Percentiles rank a stretch among this genome's conserved stretches.
phyloP scores from a whole-genome alignment of 2,329 filamentous ascomycete species.

The Ilyonectria destructans region DNA sequence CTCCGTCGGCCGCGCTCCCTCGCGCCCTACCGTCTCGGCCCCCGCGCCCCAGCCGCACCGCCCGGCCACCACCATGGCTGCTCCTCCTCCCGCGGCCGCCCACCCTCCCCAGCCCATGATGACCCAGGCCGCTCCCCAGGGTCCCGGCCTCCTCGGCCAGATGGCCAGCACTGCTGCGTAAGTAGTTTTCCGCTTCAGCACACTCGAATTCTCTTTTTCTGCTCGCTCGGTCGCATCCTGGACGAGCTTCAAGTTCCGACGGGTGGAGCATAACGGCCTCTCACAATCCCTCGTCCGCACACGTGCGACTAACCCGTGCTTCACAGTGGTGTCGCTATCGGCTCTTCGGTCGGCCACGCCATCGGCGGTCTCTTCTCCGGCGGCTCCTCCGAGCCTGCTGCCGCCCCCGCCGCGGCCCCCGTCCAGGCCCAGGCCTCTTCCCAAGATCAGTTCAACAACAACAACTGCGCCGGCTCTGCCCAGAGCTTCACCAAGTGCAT shows the following conservation, averaged over 20 bases:
- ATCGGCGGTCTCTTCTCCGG: slow-evolving; percentile 91
- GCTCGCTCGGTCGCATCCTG: not conserved
- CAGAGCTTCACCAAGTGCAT: slow-evolving; percentile 94
- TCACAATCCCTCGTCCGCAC: slow-evolving; percentile 22
- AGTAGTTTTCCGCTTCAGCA: slow-evolving; percentile 59
- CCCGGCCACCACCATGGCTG: slow-evolving; percentile 79
- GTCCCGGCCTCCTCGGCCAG: slow-evolving; percentile 92
- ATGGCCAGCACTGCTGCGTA: slow-evolving; percentile 99
- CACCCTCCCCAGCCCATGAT: slow-evolving; percentile 38
- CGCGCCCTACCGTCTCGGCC: slow-evolving; percentile 77
- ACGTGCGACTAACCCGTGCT: slow-evolving; percentile 40
- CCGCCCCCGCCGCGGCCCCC: slow-evolving; percentile 66
- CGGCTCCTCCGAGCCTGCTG: slow-evolving; percentile 71
- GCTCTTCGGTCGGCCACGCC: slow-evolving; percentile 95
- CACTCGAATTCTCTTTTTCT: not conserved
- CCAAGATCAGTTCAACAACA: slow-evolving; percentile 68
- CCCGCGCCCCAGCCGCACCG: slow-evolving; percentile 76
- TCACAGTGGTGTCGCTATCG: slow-evolving; percentile 92
- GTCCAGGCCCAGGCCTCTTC: slow-evolving; percentile 62
- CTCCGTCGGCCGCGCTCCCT: slow-evolving; percentile 76
- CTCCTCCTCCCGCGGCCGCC: slow-evolving; percentile 67
- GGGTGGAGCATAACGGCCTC: slow-evolving; percentile 28
- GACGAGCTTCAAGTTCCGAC: slow-evolving; percentile 2
- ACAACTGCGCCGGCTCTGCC: slow-evolving; percentile 85
- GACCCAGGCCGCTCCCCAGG: slow-evolving; percentile 63